These are phyloP conservation scores for Citrus australasica DNA, from an alignment of 345 rosid species.

Conservation along the genomic window DNA sequence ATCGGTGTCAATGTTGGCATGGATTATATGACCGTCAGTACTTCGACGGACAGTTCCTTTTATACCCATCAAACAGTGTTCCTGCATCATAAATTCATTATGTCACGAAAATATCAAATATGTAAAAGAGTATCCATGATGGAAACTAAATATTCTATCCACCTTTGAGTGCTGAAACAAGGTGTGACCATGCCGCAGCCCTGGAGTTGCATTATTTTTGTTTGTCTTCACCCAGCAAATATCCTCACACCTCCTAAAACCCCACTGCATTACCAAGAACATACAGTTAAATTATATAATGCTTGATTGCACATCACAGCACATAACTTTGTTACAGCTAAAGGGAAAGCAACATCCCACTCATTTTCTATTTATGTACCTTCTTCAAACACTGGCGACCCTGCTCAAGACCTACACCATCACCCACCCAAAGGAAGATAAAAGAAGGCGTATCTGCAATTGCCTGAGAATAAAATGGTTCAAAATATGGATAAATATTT, in stretches of 20 bases:
- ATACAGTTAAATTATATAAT: background rate
- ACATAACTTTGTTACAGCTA: background rate
- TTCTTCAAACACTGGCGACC: slow-evolving; percentile 97
- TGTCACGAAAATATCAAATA: slow-evolving; percentile 1
- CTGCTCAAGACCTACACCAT: slow-evolving; percentile 95
- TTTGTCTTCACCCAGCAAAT: slow-evolving; percentile 99
- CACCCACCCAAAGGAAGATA: slow-evolving; percentile 99
- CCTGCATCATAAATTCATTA: slow-evolving; percentile 43
- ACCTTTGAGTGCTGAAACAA: slow-evolving; percentile 99
- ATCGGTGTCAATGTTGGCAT: slow-evolving; percentile 97
- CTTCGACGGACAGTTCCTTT: slow-evolving; percentile 99
- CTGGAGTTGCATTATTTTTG: slow-evolving; percentile 88
- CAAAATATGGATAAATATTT: background rate
- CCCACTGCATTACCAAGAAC: slow-evolving; percentile 61
- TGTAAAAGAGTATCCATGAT: slow-evolving; percentile 10
- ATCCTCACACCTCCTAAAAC: slow-evolving; percentile 97
- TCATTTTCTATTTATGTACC: slow-evolving; percentile 36
- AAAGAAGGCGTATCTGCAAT: slow-evolving; percentile 98
- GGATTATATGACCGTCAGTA: slow-evolving; percentile 97
- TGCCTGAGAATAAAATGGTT: slow-evolving; percentile 44
- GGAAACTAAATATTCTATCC: slow-evolving; percentile 20
- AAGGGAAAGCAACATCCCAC: background rate
- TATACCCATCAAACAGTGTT: slow-evolving; percentile 99
- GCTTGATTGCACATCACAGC: background rate
- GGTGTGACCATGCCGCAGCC: slow-evolving; percentile 91